Evolutionary conservation across 2,329 filamentous ascomycete species (phyloP).

Genomic region (Fonsecaea pedrosoi): DNA sequence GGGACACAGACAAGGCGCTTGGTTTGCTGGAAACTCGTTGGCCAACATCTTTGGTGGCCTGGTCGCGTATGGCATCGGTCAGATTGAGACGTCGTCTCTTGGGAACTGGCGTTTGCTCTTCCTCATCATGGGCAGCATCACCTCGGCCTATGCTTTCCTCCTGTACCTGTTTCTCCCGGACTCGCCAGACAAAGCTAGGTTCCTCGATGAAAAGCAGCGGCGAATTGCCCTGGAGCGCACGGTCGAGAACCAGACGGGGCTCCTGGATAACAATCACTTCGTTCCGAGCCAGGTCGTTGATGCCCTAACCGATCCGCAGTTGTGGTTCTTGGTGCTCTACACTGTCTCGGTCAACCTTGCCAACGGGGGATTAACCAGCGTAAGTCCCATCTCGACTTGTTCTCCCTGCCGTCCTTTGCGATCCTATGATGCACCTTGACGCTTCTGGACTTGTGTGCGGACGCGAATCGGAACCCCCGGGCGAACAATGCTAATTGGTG

Average conservation of each 20-base stretch:
- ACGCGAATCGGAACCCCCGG: background rate
- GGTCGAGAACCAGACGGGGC: constrained; percentile 58
- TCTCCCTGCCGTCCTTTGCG: constrained; percentile 24
- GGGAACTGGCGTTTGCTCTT: constrained; percentile 61
- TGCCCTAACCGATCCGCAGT: constrained; percentile 61
- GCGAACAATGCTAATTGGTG: constrained; percentile 24
- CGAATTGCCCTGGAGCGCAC: constrained; percentile 61
- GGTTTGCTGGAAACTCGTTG: constrained; percentile 47
- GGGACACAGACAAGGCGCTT: constrained; percentile 43
- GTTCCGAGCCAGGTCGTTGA: constrained; percentile 56
- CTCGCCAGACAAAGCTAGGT: constrained; percentile 53
- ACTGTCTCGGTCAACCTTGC: constrained; percentile 62
- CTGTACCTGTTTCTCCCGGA: constrained; percentile 57
- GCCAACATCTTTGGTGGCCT: constrained; percentile 52
- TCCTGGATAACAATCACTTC: constrained; percentile 58
- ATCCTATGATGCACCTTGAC: constrained; percentile 33
- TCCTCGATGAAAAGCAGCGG: constrained; percentile 50
- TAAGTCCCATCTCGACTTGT: constrained; percentile 41
- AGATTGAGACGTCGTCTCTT: constrained; percentile 48
- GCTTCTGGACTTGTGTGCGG: background rate
- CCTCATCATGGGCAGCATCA: constrained; percentile 47
- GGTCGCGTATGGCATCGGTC: constrained; percentile 53
- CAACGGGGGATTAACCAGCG: constrained; percentile 62
- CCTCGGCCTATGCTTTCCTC: constrained; percentile 39
- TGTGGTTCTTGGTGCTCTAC: constrained; percentile 64